These are phyloP conservation scores for Aspergillus fischeri DNA, from an alignment of 2,329 filamentous ascomycete species.

Conservation along the genomic window DNA sequence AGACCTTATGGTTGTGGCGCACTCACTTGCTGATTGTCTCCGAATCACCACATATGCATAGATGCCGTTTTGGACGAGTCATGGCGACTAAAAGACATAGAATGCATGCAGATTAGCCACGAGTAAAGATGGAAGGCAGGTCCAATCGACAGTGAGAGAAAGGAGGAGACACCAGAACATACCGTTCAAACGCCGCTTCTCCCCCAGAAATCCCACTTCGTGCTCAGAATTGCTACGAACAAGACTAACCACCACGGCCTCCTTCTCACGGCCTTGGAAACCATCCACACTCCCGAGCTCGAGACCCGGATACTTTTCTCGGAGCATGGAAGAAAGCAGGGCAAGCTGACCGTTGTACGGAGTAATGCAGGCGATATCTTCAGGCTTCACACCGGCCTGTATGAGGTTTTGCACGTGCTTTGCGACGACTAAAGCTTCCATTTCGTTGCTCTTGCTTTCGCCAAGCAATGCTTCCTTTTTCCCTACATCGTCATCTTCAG, in stretches of 20 bases:
- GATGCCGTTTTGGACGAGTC: constrained; percentile 86
- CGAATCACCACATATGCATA: constrained; percentile 89
- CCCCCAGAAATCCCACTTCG: constrained; percentile 88
- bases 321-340: constrained; percentile 69
- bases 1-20: background rate
- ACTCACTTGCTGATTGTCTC: constrained; percentile 86
- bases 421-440: constrained; percentile 77
- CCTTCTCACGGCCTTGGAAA: constrained; percentile 96
- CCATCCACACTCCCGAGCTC: constrained; percentile 97
- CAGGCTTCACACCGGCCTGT: constrained; percentile 71
- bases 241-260: constrained; percentile 88
- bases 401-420: constrained; percentile 73
- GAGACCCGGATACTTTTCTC: constrained; percentile 75
- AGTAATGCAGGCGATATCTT: constrained; percentile 89
- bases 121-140: background rate
- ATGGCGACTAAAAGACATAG: constrained; percentile 68
- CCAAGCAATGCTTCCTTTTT: constrained; percentile 53
- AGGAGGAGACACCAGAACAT: constrained; percentile 33
- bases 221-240: constrained; percentile 83
- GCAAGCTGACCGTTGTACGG: constrained; percentile 95
- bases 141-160: background rate
- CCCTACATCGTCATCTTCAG: constrained; percentile 64
- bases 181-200: constrained; percentile 92
- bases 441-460: constrained; percentile 86
- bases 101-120: background rate